Percentiles rank a stretch among this genome's conserved stretches.
These are phyloP conservation scores for Ailanthus altissimus DNA, from an alignment of 345 rosid species.

Conservation along the genomic window DNA sequence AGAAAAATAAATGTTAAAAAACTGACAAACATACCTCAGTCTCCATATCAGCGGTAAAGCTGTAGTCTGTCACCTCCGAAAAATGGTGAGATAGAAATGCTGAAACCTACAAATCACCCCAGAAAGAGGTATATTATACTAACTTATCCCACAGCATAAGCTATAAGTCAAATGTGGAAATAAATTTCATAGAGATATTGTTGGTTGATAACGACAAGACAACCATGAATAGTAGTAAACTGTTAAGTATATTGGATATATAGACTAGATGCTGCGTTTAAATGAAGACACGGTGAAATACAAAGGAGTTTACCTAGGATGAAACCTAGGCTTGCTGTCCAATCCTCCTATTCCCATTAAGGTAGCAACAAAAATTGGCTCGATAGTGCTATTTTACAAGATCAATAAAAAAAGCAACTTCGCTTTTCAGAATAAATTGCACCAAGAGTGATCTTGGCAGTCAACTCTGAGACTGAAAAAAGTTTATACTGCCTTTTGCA, in stretches of 20 bases:
- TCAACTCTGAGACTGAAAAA: neutral
- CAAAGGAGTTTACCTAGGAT: neutral
- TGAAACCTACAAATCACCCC: slow-evolving; percentile 59
- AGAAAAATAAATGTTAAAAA: slow-evolving; percentile 5
- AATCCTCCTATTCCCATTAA: neutral
- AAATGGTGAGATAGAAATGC: slow-evolving; percentile 90
- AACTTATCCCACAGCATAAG: neutral
- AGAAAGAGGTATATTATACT: slow-evolving; percentile 6
- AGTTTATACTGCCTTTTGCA: neutral
- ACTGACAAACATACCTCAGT: slow-evolving; percentile 58
- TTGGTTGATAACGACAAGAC: neutral
- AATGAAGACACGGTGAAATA: neutral
- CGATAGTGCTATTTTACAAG: neutral
- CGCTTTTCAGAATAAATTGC: neutral
- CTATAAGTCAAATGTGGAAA: neutral
- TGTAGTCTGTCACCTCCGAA: slow-evolving; percentile 89
- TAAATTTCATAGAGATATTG: neutral
- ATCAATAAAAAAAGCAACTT: neutral
- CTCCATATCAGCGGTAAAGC: slow-evolving; percentile 99
- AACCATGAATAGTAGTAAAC: neutral
- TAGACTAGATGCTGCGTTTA: neutral
- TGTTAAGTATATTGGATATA: neutral
- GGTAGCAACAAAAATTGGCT: neutral
- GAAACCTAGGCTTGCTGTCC: neutral
- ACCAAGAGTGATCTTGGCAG: neutral